Percentiles rank a stretch among this genome's conserved stretches.
These are phyloP conservation scores for Fusarium sp. DNA, from an alignment of 2,329 filamentous ascomycete species.

Conservation along the genomic window DNA sequence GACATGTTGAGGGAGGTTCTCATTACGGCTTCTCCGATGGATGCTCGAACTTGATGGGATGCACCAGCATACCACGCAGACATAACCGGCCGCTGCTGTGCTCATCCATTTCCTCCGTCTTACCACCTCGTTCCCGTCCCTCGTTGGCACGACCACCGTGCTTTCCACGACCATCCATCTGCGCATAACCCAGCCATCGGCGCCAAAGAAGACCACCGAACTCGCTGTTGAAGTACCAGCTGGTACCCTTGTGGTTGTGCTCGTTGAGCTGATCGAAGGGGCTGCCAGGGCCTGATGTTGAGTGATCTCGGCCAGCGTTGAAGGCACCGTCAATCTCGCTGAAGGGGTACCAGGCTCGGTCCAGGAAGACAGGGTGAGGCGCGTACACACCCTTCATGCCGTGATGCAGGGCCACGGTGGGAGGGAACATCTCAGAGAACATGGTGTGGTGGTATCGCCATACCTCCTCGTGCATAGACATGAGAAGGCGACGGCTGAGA, in stretches of 20 bases:
- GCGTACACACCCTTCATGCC: slow-evolving; percentile 81
- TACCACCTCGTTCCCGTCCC: slow-evolving; percentile 60
- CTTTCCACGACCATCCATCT: slow-evolving; percentile 59
- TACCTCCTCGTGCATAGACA: slow-evolving; percentile 78
- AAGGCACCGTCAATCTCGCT: slow-evolving; percentile 75
- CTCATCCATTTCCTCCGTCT: slow-evolving; percentile 56
- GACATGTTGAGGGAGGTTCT: slow-evolving; percentile 20
- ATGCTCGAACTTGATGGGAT: slow-evolving; percentile 77
- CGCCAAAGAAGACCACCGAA: slow-evolving; percentile 82
- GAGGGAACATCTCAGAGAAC: slow-evolving; percentile 83
- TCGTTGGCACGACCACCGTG: slow-evolving; percentile 58
- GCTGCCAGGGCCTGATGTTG: slow-evolving; percentile 68
- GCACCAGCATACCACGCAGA: slow-evolving; percentile 78
- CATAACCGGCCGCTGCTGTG: slow-evolving; percentile 72
- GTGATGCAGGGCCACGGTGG: slow-evolving; percentile 74
- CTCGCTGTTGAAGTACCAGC: slow-evolving; percentile 83
- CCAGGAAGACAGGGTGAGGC: slow-evolving; percentile 81
- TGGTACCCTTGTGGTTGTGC: slow-evolving; percentile 82
- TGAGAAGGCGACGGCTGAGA: slow-evolving; percentile 69
- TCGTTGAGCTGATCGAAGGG: slow-evolving; percentile 75
- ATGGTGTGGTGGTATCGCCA: slow-evolving; percentile 71
- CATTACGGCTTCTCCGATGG: slow-evolving; percentile 52
- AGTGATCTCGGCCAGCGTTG: slow-evolving; percentile 75
- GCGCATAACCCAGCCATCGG: slow-evolving; percentile 73
- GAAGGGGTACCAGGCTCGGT: slow-evolving; percentile 74